Conservation (phyloP, 1,284 basidiomycete species). For the Cryptococcus sp. region DNA sequence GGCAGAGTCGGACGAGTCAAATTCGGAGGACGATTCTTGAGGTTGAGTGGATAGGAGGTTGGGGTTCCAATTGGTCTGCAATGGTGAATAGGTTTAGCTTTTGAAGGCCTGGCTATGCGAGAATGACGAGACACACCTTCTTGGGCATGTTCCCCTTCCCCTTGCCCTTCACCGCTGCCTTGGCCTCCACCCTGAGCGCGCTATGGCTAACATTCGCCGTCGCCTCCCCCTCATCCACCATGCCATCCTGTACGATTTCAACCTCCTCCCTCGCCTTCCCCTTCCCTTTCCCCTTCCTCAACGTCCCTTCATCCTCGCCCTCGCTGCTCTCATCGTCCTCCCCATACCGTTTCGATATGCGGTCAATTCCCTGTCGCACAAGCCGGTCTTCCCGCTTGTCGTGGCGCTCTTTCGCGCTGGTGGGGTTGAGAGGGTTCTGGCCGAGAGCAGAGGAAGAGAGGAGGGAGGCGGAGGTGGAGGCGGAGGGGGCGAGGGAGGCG, state of each 20-base stretch:
- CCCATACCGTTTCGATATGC: constrained; percentile 55
- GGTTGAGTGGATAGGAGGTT: constrained; percentile 32
- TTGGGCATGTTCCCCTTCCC: constrained; percentile 27
- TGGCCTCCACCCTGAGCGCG: constrained; percentile 21
- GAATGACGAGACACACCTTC: constrained; percentile 26
- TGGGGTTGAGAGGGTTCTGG: constrained; percentile 44
- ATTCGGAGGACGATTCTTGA: constrained; percentile 38
- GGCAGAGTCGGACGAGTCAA: constrained; percentile 48
- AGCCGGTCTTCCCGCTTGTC: constrained; percentile 72
- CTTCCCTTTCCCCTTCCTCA: constrained; percentile 57
- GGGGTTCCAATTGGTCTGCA: constrained; percentile 44
- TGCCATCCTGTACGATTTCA: constrained; percentile 59
- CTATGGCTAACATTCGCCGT: constrained; percentile 47
- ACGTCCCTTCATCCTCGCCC: constrained; percentile 47
- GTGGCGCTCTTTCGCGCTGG: constrained; percentile 57
- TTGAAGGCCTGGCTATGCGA: too few species aligned
- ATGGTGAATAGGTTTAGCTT: neutral
- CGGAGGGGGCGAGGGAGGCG: constrained; percentile 32
- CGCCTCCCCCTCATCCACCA: constrained; percentile 49
- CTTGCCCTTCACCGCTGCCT: constrained; percentile 18
- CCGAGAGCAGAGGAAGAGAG: constrained; percentile 38
- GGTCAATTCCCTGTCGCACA: constrained; percentile 64
- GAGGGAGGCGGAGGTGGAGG: constrained; percentile 28
- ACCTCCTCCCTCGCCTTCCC: constrained; percentile 61
- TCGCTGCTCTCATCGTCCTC: constrained; percentile 55